Conservation (phyloP, 495 filamentous ascomycete species). For the Neurospora intermedia region DNA sequence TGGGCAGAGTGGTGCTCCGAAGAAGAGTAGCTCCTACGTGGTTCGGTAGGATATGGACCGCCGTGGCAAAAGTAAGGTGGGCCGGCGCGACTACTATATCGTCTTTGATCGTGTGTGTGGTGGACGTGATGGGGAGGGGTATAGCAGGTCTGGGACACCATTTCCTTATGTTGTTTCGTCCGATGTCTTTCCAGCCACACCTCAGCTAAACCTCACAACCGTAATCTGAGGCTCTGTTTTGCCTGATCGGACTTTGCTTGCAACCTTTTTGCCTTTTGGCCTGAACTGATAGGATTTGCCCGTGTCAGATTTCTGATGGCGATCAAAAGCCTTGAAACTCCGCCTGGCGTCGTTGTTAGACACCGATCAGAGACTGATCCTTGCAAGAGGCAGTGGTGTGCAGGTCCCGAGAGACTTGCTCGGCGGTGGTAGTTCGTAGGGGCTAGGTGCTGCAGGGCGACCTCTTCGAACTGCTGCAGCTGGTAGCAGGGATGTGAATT, state of each 20-base stretch:
- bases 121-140: constrained; percentile 17
- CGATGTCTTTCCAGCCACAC: constrained; percentile 9
- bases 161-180: constrained; percentile 9
- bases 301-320: neutral
- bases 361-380: constrained; percentile 11
- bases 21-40: neutral
- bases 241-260: neutral
- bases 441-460: neutral
- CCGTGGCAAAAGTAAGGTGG: constrained; percentile 27
- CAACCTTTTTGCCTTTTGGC: neutral
- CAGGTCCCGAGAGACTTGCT: neutral
- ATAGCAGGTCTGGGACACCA: constrained; percentile 34
- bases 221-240: neutral
- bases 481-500: neutral
- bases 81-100: constrained; percentile 30
- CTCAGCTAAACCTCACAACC: neutral
- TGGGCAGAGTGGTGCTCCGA: neutral
- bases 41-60: constrained; percentile 20
- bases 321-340: neutral
- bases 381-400: constrained; percentile 2
- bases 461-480: neutral
- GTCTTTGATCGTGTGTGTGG: constrained; percentile 11
- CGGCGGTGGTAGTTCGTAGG: neutral
- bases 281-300: neutral
- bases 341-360: neutral